These are phyloP conservation scores for Ustilago sp. DNA, from an alignment of 1,284 basidiomycete species.

Conservation along the genomic window DNA sequence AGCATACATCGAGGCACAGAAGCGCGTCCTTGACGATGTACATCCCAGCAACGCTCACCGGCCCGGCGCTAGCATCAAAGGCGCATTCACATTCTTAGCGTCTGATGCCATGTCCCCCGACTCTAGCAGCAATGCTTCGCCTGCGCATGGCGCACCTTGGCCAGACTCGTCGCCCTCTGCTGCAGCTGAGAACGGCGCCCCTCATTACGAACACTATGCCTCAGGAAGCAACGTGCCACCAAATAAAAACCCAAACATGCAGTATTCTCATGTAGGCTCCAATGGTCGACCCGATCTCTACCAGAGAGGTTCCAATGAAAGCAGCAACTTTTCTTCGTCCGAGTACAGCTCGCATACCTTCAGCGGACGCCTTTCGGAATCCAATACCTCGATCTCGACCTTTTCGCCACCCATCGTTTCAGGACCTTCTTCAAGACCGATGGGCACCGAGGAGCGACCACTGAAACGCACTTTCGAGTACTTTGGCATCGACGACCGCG, in stretches of 20 bases:
- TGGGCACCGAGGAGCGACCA: conserved; percentile 32
- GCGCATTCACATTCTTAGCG: conserved; percentile 18
- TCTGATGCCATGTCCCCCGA: conserved; percentile 2
- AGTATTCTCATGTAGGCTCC: background rate
- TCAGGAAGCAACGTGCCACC: conserved; percentile 1
- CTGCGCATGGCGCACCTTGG: conserved; percentile 5
- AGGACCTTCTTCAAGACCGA: conserved; percentile 25
- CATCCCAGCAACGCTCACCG: conserved; percentile 3
- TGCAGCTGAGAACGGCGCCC: conserved; percentile 2
- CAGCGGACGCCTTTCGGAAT: conserved; percentile 19
- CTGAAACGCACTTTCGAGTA: conserved; percentile 30
- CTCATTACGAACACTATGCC: conserved; percentile 31
- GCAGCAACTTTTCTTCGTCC: conserved; percentile 28
- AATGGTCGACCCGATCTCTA: conserved; percentile 31
- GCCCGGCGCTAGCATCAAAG: conserved; percentile 12
- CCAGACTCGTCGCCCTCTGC: conserved; percentile 2
- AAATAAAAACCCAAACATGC: background rate
- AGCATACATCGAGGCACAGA: conserved; percentile 51
- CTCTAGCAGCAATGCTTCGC: conserved; percentile 12
- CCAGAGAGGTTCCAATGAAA: conserved; percentile 34
- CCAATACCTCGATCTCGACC: conserved; percentile 24
- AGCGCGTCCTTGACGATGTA: conserved; percentile 27
- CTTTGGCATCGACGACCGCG: conserved; percentile 18
- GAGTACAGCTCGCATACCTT: conserved; percentile 28
- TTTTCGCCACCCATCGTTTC: conserved; percentile 33